Evolutionary conservation across 768 basidiomycete genomes (phyloP), one percentile per base, ranked within the genome.

Genomic region (Suillus occidentalis): DNA sequence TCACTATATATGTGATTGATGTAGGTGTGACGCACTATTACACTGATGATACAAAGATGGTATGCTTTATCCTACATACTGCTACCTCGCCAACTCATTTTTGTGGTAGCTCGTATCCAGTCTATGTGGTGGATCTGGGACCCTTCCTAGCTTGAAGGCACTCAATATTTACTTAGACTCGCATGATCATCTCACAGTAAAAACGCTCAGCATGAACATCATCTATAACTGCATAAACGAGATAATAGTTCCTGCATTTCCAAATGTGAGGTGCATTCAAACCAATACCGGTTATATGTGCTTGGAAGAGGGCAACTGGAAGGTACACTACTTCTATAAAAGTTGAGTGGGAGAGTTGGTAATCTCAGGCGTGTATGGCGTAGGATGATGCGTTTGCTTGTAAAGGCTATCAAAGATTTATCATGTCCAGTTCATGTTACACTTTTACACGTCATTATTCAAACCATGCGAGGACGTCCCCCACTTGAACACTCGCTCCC

Each of bases 401-500:
- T 3, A 34, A 20, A 34, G 9, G 31, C 50, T 53, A 20, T n/a
- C n/a, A n/a, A n/a, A n/a, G n/a, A n/a, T n/a, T n/a, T n/a, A n/a
- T 56, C 14, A 8, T 22, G 6, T 6, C 9, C 34, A 36, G 20
- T 40, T 9, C 22, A n/a, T 59, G 12, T 20, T 25, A 42, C 28
- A 42, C 2, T 4, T 7, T 14, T 25, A 50, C 39, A 18, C 25
- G 6, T 42, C 25, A 2, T n/a, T 70, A 74, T 22, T 62, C 66
- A 14, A 75, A 16, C 72, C 73, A 72, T 42, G 85, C 70, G 37
- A 88, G 71, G 0, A 73, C 67, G 56, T 87, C 82, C 0, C 87
- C 86, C 1, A 82, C 78, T 43, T 75, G 73, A 18, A 89, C 84
- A 0, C 74, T 69, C 2, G 71, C 78, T 1, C 87, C 85, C 61